Evolutionary conservation across 1,284 basidiomycete genomes (phyloP).

Genomic region (Sporisorium sorghi): DNA sequence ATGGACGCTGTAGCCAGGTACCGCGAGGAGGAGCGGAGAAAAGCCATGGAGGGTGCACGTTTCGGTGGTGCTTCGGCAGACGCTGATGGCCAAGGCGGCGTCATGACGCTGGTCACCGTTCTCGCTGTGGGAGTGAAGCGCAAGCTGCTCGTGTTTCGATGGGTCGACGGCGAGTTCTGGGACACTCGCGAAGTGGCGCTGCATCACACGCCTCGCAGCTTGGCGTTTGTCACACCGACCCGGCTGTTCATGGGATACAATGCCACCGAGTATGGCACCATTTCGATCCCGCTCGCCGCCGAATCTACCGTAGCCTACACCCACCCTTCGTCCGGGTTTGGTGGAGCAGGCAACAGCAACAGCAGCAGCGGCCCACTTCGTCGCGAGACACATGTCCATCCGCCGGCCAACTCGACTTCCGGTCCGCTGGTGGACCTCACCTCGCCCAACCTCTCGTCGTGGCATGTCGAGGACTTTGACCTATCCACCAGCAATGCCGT

Average conservation of each 20-base stretch:
- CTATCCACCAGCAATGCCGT: constrained; percentile 24
- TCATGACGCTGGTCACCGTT: constrained; percentile 74
- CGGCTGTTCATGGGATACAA: constrained; percentile 79
- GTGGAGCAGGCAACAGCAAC: too few relatives aligned
- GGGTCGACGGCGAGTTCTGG: constrained; percentile 83
- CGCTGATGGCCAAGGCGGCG: constrained; percentile 36
- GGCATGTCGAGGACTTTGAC: constrained; percentile 53
- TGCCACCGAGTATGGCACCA: constrained; percentile 80
- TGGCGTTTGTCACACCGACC: constrained; percentile 77
- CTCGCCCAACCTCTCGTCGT: constrained; percentile 29
- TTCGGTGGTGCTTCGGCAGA: constrained; percentile 41
- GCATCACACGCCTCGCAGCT: constrained; percentile 84
- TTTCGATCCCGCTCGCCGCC: constrained; percentile 73
- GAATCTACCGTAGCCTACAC: constrained; percentile 50
- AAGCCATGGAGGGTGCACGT: constrained; percentile 50
- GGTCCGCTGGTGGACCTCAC: constrained; percentile 50
- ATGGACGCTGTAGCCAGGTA: constrained; percentile 55
- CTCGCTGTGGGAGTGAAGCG: constrained; percentile 87
- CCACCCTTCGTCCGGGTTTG: constrained; percentile 33
- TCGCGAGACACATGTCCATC: constrained; percentile 40
- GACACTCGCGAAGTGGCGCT: constrained; percentile 80
- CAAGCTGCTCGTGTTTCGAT: constrained; percentile 84
- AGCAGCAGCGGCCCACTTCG: constrained; percentile 23
- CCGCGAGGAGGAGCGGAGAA: constrained; percentile 43
- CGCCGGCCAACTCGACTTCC: constrained; percentile 42